These are phyloP conservation scores for Trichoderma citrinoviride DNA, from an alignment of 2,329 filamentous ascomycete genomes.

Conservation along the genomic window DNA sequence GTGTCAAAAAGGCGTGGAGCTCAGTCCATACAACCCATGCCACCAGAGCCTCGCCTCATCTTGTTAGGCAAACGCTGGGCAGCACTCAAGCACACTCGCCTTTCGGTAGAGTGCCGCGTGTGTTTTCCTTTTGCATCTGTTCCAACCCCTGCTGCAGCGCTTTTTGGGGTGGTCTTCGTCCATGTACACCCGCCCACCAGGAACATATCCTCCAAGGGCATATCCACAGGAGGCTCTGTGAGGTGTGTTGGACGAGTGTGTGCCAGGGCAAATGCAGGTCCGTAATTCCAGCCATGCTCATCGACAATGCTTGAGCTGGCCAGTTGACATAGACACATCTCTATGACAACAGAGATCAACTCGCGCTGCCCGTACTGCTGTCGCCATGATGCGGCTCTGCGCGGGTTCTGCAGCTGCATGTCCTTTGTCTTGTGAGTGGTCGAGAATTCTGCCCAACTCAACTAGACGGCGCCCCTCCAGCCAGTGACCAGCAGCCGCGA, in stretches of 20 bases:
- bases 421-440: not conserved
- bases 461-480: not conserved
- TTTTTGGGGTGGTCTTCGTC: not conserved
- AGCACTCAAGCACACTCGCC: not conserved
- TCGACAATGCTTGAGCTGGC: not conserved
- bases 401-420: not conserved
- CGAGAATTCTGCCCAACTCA: not conserved
- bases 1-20: not conserved
- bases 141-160: not conserved
- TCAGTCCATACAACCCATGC: constrained; percentile 3
- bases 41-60: not conserved
- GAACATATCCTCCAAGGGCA: not conserved
- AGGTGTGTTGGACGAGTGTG: not conserved
- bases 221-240: constrained; percentile 11
- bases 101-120: constrained; percentile 8
- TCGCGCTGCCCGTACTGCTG: not conserved
- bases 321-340: not conserved
- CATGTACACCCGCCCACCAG: not conserved
- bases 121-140: not conserved
- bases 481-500: not conserved
- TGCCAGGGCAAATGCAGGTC: not conserved
- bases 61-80: constrained; percentile 3
- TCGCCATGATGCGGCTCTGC: constrained; percentile 10
- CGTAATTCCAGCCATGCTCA: not conserved
- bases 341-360: not conserved